Percentiles rank a stretch among this genome's conserved stretches.
Conservation (phyloP, 2,329 filamentous ascomycete species). For the Penicillium sumatraense region DNA sequence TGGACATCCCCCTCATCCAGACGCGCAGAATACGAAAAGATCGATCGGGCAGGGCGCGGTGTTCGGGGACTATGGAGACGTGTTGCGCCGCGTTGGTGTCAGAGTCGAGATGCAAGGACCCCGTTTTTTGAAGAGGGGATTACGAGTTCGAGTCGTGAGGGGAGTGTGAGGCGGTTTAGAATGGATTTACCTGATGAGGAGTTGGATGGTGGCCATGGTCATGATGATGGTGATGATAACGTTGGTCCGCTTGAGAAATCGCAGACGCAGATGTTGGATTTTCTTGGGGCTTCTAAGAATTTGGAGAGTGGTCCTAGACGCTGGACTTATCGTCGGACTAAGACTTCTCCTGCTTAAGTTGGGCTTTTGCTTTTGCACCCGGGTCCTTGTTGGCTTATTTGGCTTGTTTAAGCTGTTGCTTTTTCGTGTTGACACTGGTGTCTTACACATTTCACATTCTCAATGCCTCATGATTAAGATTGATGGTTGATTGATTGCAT, state of each 20-base stretch:
- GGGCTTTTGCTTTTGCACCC: not conserved
- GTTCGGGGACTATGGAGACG: slow-evolving; percentile 48
- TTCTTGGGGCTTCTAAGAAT: not conserved
- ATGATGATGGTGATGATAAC: no score
- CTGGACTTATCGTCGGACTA: slow-evolving; percentile 22
- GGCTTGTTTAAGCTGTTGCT: not conserved
- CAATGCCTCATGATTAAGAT: slow-evolving; percentile 10
- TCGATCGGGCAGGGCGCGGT: slow-evolving; percentile 51
- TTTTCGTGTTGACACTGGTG: slow-evolving; percentile 7
- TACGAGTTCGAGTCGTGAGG: slow-evolving; percentile 43
- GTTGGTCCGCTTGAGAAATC: slow-evolving; percentile 1
- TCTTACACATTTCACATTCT: not conserved
- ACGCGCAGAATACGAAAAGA: slow-evolving; percentile 57
- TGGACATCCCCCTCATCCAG: slow-evolving; percentile 53
- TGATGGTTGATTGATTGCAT: not conserved
- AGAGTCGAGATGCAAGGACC: slow-evolving; percentile 34
- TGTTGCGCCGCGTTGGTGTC: slow-evolving; percentile 47
- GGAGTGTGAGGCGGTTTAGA: slow-evolving; percentile 51
- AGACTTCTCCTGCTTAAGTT: slow-evolving; percentile 8
- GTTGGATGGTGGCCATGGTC: not conserved
- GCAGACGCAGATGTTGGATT: slow-evolving; percentile 14
- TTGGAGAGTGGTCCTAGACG: slow-evolving; percentile 11
- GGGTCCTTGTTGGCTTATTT: no score
- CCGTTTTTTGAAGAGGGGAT: slow-evolving; percentile 50
- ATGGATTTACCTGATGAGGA: slow-evolving; percentile 46